Base-by-base conservation (phyloP, 768 basidiomycete species). In the Xerocomellus chrysenteron region DNA sequence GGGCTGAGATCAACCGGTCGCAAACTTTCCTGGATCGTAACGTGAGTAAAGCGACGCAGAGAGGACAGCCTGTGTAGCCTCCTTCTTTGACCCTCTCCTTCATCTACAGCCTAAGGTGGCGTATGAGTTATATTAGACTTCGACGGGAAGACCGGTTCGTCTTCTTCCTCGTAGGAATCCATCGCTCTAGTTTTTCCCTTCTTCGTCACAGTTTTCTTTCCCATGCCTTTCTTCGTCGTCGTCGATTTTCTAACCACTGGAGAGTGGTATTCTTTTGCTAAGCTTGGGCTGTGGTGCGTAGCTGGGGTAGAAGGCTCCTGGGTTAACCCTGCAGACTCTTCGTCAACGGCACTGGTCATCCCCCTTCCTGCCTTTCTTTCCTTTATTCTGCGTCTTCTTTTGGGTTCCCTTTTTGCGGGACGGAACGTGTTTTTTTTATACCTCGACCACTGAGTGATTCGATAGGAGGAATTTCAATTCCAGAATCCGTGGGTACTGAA, bases 121-220 rank as follows among this genome's bases (percentile, higher is more conserved):
- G 43, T 43, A 44, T 16, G 30, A 30, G 24, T 3, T 13, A 40
- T 11, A 13, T 24, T 33, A 16, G 39, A 39, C 16, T 32, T 54
- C 14, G 33, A 35, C 16, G 47, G 30, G n/a, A 42, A 28, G 32
- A 19, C 36, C 19, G 5, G 49, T 35, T 62, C 65, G 12, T 64
- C 62, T 16, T 67, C 67, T 21, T 74, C 73, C 19, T 70, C 70
- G 11, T 57, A 60, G 19, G 67, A 62, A 35, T 68, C 47, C 14
- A 68, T 48, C 5, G 41, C 48, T 40, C 63, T 70, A 37, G 62
- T 70, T 48, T 75, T 73, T 42, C 59, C 68, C 56, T 75, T 78
- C 44, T 55, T 51, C 10, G 57, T 52, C 16, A 8, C 43, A 9
- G 39, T 50, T 32, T 42, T 58, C 28, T 59, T 69, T 13, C 45